Base-by-base conservation (phyloP, 2,329 filamentous ascomycete species). In the Trematosphaeria pertusa region DNA sequence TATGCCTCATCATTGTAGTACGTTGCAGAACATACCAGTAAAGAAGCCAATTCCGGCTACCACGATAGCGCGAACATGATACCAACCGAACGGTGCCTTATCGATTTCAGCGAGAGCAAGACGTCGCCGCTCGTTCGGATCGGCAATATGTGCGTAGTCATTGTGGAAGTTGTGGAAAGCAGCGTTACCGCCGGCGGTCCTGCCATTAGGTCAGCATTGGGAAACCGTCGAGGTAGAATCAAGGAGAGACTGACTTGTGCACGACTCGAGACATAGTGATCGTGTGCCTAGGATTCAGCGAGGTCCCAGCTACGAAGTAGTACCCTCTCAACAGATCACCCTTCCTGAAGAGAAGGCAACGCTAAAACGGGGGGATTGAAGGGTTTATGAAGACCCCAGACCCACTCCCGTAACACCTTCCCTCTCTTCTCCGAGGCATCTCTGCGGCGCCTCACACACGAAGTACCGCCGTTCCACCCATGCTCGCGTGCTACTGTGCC, bases 41-140 rank as follows among this genome's bases (percentile, higher is more conserved):
- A 94, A 94, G 83, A 95, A 94, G 60, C 89, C 89, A 52, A 93
- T 87, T 61, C 90, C 89, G 21, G 89, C 88, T 17, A 93, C 88
- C 7, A 89, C 75, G 43, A 89, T 82, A 47, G 88, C 87, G 28
- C 89, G 82, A 46, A 92, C 82, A 65, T 94, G 89, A 68, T 91
- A 90, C 88, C 68, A 69, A n/a, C 64, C 64, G 37, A 70, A 69
- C 0, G 64, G 63, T 17, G 65, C 65, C 37, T 69, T 70, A 36
- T 70, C 67, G 34, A 70, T 64, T 40, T 70, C 67, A n/a, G 67
- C 67, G 15, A 70, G 57, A 38, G 65, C 65, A 56, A 69, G 65
- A 6, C 65, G 62, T 20, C 67, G 52, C 10, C 67, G 59, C 54
- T 70, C 67, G 52, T 69, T 69, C 5, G 65, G 64, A 28, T 70